phyloP scores from a whole-genome alignment of 2,329 filamentous ascomycete genomes.

The Fusarium stilboides region DNA sequence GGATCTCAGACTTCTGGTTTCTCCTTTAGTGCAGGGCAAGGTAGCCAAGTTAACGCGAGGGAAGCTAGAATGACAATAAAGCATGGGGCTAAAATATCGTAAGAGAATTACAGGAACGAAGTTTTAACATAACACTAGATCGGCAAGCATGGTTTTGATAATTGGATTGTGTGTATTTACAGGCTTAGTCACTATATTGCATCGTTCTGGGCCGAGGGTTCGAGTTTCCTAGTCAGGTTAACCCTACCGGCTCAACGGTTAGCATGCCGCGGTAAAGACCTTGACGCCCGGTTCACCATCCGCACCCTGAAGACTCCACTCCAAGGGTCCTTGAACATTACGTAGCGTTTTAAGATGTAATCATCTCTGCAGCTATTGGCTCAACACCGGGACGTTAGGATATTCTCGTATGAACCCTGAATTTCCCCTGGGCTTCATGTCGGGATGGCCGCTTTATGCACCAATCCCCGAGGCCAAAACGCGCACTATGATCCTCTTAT shows the following conservation, averaged over 20 bases:
- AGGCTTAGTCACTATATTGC: too few species aligned
- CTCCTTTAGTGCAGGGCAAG: too few species aligned
- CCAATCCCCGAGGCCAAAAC: constrained; percentile 11
- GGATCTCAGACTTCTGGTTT: too few species aligned
- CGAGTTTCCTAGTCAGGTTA: background rate
- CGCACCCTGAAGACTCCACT: constrained; percentile 15
- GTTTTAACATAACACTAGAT: too few species aligned
- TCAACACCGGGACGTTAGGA: background rate
- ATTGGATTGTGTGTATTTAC: too few species aligned
- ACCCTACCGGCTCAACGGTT: background rate
- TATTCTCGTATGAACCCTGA: constrained; percentile 11
- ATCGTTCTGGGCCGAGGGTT: too few species aligned
- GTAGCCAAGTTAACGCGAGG: too few species aligned
- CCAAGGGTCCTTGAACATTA: constrained; percentile 14
- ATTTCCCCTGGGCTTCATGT: constrained; percentile 7
- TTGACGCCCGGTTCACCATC: background rate
- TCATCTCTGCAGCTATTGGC: constrained; percentile 15
- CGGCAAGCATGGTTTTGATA: too few species aligned
- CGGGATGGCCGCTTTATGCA: constrained; percentile 11
- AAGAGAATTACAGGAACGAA: too few species aligned
- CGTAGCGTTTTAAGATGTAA: constrained; percentile 28
- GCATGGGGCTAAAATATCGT: too few species aligned
- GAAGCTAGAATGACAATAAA: too few species aligned
- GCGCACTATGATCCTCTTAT: constrained; percentile 15
- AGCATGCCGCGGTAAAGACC: background rate